Evolutionary conservation across 2,329 filamentous ascomycete species (phyloP), one percentile per base, ranked within the genome.

Genomic region (Claviceps pazoutovae): DNA sequence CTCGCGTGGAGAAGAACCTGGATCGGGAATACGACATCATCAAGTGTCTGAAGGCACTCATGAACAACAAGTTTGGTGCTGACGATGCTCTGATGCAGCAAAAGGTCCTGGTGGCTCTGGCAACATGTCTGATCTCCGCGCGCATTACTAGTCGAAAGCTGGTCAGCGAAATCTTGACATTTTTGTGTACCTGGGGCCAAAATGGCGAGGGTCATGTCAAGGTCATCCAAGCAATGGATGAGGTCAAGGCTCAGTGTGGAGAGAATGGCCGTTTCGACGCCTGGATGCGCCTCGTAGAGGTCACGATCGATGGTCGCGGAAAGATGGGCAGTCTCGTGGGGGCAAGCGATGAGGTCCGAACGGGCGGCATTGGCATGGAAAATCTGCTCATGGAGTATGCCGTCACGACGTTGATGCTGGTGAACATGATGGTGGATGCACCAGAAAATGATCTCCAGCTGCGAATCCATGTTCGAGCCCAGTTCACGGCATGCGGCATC

Each of bases 1-100:
- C 72, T 49, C 79, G 67, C 62, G 72, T 65, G 53, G 88, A 95
- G 60, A 88, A 86, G 66, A 87, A 91, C 62, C 74, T 93, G 48
- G 90, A 96, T 63, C 82, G 86, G 59, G 90, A 95, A 70, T 97
- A 97, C 65, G 93, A 97, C 64, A 95, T 98, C 56, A 82, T 95
- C 64, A 98, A 98, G 71, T 97, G 93, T 71, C 71, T 98, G 53
- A 97, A 97, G 73, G 89, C 90, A 36, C 71, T 97, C 53, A 95
- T 97, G 86, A 98, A 98, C 80, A 98, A 96, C 78, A 96, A 95
- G 66, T 97, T 95, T 66, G 93, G 93, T 55, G 93, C 93, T 55
- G 93, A 98, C 65, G 90, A 98, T 75, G 93, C 93, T 17, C 74
- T 98, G 53, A 75, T 81, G 55, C 90, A 97, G 64, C 86, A 93